phyloP scores from a whole-genome alignment of 1,284 basidiomycete species.

The Ceratobasidium theobromae region DNA sequence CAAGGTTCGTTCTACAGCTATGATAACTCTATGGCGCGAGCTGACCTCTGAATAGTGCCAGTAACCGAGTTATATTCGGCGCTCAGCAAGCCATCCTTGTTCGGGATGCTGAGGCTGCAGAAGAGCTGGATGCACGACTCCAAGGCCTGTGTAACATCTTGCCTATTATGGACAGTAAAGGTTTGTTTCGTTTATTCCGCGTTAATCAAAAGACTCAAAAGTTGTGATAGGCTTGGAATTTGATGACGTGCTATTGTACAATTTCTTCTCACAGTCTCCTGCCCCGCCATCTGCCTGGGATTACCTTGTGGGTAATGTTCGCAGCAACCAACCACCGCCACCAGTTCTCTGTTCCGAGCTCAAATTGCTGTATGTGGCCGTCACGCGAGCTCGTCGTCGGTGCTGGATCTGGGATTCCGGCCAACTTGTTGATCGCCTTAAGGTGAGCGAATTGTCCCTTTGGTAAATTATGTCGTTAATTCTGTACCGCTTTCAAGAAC shows the following conservation, averaged over 20 bases:
- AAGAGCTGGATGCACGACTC: slow-evolving; percentile 53
- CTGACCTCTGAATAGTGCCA: not conserved
- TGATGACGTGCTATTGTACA: slow-evolving; percentile 68
- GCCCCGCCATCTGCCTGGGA: too few relatives aligned
- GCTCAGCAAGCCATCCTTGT: slow-evolving; percentile 55
- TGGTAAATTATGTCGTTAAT: too few relatives aligned
- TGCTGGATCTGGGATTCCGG: too few relatives aligned
- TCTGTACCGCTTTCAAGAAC: too few relatives aligned
- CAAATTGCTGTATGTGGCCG: too few relatives aligned
- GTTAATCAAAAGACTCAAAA: not conserved
- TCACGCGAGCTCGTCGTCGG: too few relatives aligned
- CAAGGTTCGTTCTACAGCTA: not conserved
- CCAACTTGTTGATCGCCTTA: too few relatives aligned
- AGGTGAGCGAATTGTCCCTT: too few relatives aligned
- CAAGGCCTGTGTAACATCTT: slow-evolving; percentile 65
- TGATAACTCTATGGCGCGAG: not conserved
- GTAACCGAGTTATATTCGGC: not conserved
- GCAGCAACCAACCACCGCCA: too few relatives aligned
- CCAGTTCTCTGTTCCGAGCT: too few relatives aligned
- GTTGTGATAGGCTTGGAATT: slow-evolving; percentile 59
- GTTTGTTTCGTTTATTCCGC: not conserved
- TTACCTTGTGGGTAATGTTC: too few relatives aligned
- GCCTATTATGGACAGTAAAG: not conserved
- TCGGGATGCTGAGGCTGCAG: slow-evolving; percentile 55
- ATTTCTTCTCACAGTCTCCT: too few relatives aligned